Evolutionary conservation across 768 basidiomycete genomes (phyloP), one percentile per base, ranked within the genome.

Genomic region (Artomyces pyxidatus): DNA sequence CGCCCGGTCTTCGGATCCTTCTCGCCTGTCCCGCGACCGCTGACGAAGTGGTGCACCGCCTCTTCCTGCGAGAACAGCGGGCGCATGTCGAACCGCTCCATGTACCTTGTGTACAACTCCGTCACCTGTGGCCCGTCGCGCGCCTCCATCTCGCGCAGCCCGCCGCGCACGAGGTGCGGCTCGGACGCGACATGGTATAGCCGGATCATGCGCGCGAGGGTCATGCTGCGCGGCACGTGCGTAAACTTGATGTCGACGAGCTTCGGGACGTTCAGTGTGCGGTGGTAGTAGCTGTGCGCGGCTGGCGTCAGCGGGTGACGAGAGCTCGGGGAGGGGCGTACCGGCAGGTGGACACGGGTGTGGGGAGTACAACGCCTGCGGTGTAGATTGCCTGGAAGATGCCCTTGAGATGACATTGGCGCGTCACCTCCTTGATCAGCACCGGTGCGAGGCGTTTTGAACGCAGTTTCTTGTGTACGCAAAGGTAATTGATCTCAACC

Each of bases 351-450:
- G 90, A 80, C 17, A 98, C 79, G 0, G 96, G 96, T 0, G 96
- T 98, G 8, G 96, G 96, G 10, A 99, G 71, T 37, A 96, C 82
- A 22, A 92, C 81, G 2, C 96, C 96, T 16, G 81, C 94, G 0
- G 96, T 99, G 65, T 98, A 98, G 44, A 99, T 87, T 7, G 96
- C 96, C 65, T 99, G 96, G 72, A 96, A 97, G 45, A 96, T 74
- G 27, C 89, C 89, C 54, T 81, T 77, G 30, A 98, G 74, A 64
- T 98, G 81, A 45, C 88, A 88, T 61, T 90, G 89, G 19, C 96
- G 77, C 0, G 96, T 98, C 22, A 98, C 86, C 62, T 99, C 96
- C 64, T 96, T 96, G 69, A 99, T 98, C 43, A 99, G 75, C 11
- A 98, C 89, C 0, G 96, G 96, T 0, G 96, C 85, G 21, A 98